A percentile compares a stretch with the other conserved stretches of the same genome.
Evolutionary conservation across 192 early-diverging fungal species (phyloP).

Genomic region (Rhizophagus prolifer): DNA sequence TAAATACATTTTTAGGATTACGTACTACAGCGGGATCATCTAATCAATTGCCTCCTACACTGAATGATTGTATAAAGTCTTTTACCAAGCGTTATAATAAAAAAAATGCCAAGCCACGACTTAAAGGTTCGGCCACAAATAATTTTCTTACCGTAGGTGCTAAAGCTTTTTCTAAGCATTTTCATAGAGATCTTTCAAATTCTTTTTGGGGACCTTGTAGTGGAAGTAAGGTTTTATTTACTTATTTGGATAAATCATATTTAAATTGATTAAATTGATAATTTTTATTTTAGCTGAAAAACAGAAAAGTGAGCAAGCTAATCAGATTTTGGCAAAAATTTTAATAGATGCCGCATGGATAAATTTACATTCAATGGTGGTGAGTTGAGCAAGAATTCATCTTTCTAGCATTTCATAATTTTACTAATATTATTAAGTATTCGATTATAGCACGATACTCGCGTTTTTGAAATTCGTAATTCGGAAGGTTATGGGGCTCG

Average conservation of each 20-base stretch:
- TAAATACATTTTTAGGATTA: conserved; percentile 27
- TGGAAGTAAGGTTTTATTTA: conserved; percentile 31
- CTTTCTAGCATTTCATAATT: neutral
- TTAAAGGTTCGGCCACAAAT: neutral
- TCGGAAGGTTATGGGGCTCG: conserved; percentile 32
- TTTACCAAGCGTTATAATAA: conserved; percentile 28
- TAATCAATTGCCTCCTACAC: conserved; percentile 21
- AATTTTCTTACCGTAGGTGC: conserved; percentile 34
- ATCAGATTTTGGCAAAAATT: conserved; percentile 26
- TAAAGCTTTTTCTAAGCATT: conserved; percentile 35
- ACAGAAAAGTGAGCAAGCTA: conserved; percentile 35
- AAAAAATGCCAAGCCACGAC: neutral
- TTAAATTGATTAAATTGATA: neutral
- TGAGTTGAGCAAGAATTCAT: neutral
- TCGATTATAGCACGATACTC: conserved; percentile 24
- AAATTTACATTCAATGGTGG: conserved; percentile 34
- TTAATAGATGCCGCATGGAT: conserved; percentile 31
- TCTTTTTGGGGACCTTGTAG: conserved; percentile 34
- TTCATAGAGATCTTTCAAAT: conserved; percentile 27
- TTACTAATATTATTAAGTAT: neutral
- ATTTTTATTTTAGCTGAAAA: conserved; percentile 15
- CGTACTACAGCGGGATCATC: conserved; percentile 27
- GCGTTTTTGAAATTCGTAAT: conserved; percentile 31
- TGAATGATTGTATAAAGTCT: conserved; percentile 24
- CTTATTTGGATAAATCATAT: neutral